Conservation (phyloP, 768 basidiomycete species). For the Termitomyces sp. region DNA sequence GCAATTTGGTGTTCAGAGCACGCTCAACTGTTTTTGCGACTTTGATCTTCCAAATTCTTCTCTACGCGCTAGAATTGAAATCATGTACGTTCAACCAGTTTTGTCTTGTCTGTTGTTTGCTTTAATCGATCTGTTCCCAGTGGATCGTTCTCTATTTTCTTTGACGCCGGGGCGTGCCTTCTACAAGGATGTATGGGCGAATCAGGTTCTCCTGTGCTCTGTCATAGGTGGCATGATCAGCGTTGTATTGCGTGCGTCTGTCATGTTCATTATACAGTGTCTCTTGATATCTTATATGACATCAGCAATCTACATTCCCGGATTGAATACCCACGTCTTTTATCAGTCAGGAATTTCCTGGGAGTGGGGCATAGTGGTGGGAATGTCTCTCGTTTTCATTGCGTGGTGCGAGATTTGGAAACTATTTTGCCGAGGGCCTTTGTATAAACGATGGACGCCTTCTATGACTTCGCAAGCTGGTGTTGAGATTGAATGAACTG, state of each 20-base stretch:
- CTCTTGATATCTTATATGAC: not conserved
- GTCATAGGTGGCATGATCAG: constrained; percentile 29
- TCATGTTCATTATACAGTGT: not conserved
- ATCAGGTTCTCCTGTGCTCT: constrained; percentile 30
- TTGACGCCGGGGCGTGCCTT: constrained; percentile 29
- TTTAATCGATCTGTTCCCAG: constrained; percentile 11
- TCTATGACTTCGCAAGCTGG: not conserved
- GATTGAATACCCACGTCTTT: constrained; percentile 30
- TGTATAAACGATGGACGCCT: constrained; percentile 24
- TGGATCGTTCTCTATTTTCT: constrained; percentile 33
- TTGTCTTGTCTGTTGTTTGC: not conserved
- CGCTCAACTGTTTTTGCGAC: constrained; percentile 33
- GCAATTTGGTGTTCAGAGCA: constrained; percentile 27
- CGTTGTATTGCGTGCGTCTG: constrained; percentile 29
- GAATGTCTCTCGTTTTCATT: constrained; percentile 30
- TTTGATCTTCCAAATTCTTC: constrained; percentile 30
- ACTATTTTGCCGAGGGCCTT: constrained; percentile 19
- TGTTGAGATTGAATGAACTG: not conserved
- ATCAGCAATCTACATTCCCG: constrained; percentile 32
- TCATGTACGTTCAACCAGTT: constrained; percentile 22
- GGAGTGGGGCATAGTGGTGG: constrained; percentile 35
- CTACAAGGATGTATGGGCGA: constrained; percentile 29
- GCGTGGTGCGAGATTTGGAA: constrained; percentile 36
- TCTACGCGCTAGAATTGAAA: constrained; percentile 32
- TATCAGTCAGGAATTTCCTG: constrained; percentile 31